Conservation (phyloP, 2,329 filamentous ascomycete species). For the Pyrenochaeta sp. region DNA sequence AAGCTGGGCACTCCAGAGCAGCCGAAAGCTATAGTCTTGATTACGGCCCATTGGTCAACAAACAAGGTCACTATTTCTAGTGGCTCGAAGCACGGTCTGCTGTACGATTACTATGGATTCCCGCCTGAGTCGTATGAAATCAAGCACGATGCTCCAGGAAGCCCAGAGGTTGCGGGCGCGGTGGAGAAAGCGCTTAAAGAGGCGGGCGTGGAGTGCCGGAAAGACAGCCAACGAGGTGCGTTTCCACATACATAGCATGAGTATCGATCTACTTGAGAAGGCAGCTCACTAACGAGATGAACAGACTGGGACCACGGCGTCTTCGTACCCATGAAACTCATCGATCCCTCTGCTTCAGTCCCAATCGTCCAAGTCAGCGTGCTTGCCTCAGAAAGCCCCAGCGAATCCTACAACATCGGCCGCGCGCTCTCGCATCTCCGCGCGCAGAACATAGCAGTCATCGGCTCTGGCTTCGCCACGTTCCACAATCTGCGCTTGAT, state of each 20-base stretch:
- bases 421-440: slow-evolving; percentile 60
- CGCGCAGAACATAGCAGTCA: slow-evolving; percentile 62
- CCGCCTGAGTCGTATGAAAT: slow-evolving; percentile 63
- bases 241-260: no score
- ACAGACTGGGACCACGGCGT: slow-evolving; percentile 68
- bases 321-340: slow-evolving; percentile 65
- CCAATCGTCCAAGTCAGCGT: slow-evolving; percentile 67
- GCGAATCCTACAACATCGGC: slow-evolving; percentile 60
- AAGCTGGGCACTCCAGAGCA: slow-evolving; percentile 60
- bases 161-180: slow-evolving; percentile 60
- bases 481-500: slow-evolving; percentile 64
- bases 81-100: slow-evolving; percentile 55
- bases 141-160: slow-evolving; percentile 65
- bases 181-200: slow-evolving; percentile 56
- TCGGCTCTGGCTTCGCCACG: slow-evolving; percentile 67
- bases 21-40: slow-evolving; percentile 61
- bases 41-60: slow-evolving; percentile 67
- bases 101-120: slow-evolving; percentile 68
- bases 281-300: slow-evolving; percentile 1
- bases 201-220: slow-evolving; percentile 53
- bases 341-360: slow-evolving; percentile 59
- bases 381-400: slow-evolving; percentile 60
- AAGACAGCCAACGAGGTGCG: slow-evolving; percentile 44
- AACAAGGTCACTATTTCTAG: slow-evolving; percentile 60
- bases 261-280: no score